Evolutionary conservation across 2,329 filamentous ascomycete species (phyloP).

Genomic region (Monosporascus sp.): DNA sequence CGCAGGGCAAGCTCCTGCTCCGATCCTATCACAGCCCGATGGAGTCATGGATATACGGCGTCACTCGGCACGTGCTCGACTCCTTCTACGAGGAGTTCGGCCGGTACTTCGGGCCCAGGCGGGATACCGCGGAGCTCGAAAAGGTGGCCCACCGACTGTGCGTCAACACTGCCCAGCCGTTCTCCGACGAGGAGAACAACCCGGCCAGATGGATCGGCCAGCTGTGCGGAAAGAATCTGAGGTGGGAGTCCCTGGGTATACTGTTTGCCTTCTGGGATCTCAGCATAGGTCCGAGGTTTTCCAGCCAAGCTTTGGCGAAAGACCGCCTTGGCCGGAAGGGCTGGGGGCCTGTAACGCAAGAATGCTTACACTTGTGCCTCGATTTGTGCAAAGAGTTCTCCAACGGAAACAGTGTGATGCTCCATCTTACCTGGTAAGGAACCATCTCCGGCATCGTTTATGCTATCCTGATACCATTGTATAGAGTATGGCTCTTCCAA

Average conservation of each 20-base stretch:
- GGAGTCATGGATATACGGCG: conserved; percentile 28
- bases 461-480: too few species aligned
- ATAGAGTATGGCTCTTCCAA: too few species aligned
- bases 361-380: conserved; percentile 18
- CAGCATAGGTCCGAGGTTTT: neutral
- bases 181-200: conserved; percentile 30
- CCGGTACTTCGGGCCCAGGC: conserved; percentile 19
- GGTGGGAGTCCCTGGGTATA: conserved; percentile 40
- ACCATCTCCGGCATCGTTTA: neutral
- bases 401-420: conserved; percentile 18
- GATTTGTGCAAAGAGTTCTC: conserved; percentile 23
- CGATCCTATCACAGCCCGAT: conserved; percentile 14
- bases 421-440: conserved; percentile 5
- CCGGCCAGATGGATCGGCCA: conserved; percentile 33
- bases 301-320: conserved; percentile 2
- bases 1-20: conserved; percentile 16
- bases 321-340: conserved; percentile 4
- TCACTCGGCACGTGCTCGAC: conserved; percentile 22
- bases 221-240: conserved; percentile 31
- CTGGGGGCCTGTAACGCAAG: conserved; percentile 9
- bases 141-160: conserved; percentile 31
- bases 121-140: conserved; percentile 25
- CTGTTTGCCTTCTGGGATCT: conserved; percentile 28
- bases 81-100: conserved; percentile 29
- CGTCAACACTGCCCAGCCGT: conserved; percentile 31